Conservation (phyloP, 2,329 filamentous ascomycete species). For the Atkinsonella hypoxylon region DNA sequence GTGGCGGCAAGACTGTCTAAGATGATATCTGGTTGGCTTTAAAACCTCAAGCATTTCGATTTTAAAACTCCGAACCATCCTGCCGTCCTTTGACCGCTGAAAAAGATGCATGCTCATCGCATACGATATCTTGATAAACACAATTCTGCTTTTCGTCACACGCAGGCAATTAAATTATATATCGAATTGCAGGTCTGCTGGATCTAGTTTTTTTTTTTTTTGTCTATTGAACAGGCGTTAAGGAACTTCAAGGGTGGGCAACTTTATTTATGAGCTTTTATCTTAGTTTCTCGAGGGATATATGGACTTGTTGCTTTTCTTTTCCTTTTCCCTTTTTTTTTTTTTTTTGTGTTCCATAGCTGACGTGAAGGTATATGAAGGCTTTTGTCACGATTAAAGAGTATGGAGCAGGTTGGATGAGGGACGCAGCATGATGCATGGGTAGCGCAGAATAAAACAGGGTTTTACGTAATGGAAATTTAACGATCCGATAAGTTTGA, state of each 20-base stretch:
- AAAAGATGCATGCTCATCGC: neutral
- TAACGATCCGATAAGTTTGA: neutral
- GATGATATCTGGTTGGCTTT: neutral
- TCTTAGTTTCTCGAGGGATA: neutral
- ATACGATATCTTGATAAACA: neutral
- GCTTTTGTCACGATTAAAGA: neutral
- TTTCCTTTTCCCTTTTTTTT: neutral
- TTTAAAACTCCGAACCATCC: neutral
- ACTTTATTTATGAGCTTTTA: neutral
- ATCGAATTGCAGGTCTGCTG: neutral
- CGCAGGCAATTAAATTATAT: neutral
- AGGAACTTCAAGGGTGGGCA: neutral
- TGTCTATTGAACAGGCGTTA: neutral
- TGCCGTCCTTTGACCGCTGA: neutral
- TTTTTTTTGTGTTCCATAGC: neutral
- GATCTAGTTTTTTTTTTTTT: neutral
- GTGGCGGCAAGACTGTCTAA: constrained; percentile 57
- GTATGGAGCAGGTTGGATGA: neutral
- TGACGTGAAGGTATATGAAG: neutral
- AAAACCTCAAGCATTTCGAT: too few species aligned
- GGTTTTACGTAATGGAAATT: neutral
- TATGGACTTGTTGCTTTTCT: neutral
- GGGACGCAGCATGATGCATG: neutral
- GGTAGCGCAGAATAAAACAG: neutral
- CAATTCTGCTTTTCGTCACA: neutral